These are phyloP conservation scores for Cadophora gregata DNA, from an alignment of 2,329 filamentous ascomycete species.

Conservation along the genomic window DNA sequence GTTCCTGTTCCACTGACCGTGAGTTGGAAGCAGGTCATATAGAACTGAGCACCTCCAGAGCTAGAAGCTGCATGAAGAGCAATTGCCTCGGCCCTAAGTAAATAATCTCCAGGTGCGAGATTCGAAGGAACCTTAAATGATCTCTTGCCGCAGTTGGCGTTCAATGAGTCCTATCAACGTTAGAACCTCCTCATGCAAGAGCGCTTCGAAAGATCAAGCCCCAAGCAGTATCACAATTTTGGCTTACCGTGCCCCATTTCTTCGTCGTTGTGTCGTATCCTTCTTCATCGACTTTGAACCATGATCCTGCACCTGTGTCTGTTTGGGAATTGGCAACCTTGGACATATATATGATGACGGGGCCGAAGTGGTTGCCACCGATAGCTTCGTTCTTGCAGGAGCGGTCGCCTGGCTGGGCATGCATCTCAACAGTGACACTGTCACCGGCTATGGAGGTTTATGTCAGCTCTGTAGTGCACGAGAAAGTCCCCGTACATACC, in stretches of 20 bases:
- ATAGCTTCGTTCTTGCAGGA: slow-evolving; percentile 55
- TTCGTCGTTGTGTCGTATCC: slow-evolving; percentile 33
- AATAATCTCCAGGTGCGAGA: slow-evolving; percentile 59
- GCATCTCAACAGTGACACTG: slow-evolving; percentile 63
- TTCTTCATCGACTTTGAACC: slow-evolving; percentile 56
- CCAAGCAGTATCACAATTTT: not conserved
- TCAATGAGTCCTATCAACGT: slow-evolving; percentile 37
- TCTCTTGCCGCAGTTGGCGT: slow-evolving; percentile 51
- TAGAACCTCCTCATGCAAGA: not conserved
- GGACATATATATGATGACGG: slow-evolving; percentile 58
- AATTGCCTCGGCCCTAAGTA: slow-evolving; percentile 60
- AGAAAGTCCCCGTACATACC: slow-evolving; percentile 5
- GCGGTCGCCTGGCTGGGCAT: slow-evolving; percentile 55
- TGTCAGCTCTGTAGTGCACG: not conserved
- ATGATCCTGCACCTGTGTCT: slow-evolving; percentile 51
- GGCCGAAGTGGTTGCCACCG: slow-evolving; percentile 60
- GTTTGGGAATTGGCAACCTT: slow-evolving; percentile 55
- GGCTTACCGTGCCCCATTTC: slow-evolving; percentile 34
- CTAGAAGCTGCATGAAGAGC: slow-evolving; percentile 58
- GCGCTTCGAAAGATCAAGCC: not conserved
- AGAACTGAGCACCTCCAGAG: slow-evolving; percentile 48
- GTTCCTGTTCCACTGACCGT: slow-evolving; percentile 52
- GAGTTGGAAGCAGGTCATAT: slow-evolving; percentile 51
- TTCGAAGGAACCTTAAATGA: slow-evolving; percentile 57
- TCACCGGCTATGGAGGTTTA: slow-evolving; percentile 45